phyloP scores from a whole-genome alignment of 2,329 filamentous ascomycete species.

The Clonostachys byssicola region DNA sequence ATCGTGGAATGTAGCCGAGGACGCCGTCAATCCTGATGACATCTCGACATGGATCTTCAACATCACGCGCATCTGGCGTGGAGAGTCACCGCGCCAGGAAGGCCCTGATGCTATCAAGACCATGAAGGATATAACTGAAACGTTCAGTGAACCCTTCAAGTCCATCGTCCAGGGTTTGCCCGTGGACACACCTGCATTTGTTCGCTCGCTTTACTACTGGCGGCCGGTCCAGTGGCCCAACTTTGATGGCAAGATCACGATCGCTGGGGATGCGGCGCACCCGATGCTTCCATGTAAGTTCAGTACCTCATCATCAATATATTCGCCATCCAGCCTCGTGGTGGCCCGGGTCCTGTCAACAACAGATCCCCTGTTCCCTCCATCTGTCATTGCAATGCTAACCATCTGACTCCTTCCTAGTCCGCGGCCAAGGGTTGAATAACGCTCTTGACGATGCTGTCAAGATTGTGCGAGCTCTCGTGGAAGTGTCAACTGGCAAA shows the following conservation, averaged over 20 bases:
- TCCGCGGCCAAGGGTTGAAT: too few species aligned
- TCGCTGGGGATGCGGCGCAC: too few species aligned
- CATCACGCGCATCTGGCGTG: slow-evolving; percentile 5
- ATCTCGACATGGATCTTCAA: slow-evolving; percentile 3
- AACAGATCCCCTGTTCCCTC: too few species aligned
- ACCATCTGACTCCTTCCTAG: too few species aligned
- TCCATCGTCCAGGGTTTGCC: not conserved
- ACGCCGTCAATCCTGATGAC: slow-evolving; percentile 1
- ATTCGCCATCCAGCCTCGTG: too few species aligned
- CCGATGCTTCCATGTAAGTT: too few species aligned
- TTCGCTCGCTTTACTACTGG: slow-evolving; percentile 1
- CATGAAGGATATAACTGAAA: slow-evolving; percentile 1
- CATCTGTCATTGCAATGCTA: too few species aligned
- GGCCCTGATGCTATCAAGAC: slow-evolving; percentile 1
- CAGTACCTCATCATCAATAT: too few species aligned
- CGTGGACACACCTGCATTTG: not conserved
- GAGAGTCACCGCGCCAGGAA: slow-evolving; percentile 2
- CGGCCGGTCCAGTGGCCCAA: slow-evolving; percentile 1
- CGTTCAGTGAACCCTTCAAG: slow-evolving; percentile 3
- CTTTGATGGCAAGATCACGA: slow-evolving; percentile 1
- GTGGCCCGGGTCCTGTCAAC: too few species aligned
- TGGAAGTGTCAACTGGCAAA: too few species aligned
- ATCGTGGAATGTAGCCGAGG: not conserved
- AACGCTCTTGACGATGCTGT: too few species aligned
- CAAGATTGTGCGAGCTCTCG: too few species aligned